These are phyloP conservation scores for Trichophyton simii DNA, from an alignment of 2,329 filamentous ascomycete species.

Conservation along the genomic window DNA sequence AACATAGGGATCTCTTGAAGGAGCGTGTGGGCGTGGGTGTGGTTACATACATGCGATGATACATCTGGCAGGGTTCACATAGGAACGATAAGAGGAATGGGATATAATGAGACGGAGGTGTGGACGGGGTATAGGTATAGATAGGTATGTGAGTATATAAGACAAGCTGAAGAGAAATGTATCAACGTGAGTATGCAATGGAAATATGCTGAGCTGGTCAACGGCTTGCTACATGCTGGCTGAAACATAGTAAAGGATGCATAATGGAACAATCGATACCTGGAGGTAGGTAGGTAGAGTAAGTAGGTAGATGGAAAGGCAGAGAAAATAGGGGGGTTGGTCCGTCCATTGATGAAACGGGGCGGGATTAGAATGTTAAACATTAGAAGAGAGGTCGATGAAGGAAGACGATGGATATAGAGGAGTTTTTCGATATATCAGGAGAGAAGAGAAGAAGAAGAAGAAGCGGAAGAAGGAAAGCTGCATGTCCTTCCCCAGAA, in stretches of 20 bases:
- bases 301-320: background rate
- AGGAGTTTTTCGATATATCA: background rate
- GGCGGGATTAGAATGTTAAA: background rate
- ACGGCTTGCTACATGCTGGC: background rate
- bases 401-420: background rate
- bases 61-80: background rate
- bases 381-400: background rate
- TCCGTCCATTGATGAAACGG: background rate
- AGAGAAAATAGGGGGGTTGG: background rate
- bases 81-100: background rate
- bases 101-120: background rate
- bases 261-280: background rate
- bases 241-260: background rate
- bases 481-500: background rate
- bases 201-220: background rate
- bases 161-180: background rate
- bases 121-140: background rate
- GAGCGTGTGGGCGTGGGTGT: background rate
- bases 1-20: background rate
- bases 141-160: background rate
- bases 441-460: background rate
- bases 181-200: background rate
- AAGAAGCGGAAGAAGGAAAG: background rate
- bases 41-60: background rate
- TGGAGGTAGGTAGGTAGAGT: background rate